Percentiles rank a stretch among this genome's conserved stretches.
phyloP scores from a whole-genome alignment of 805 yeast genomes.

The Phaffomyces thermotolerans region DNA sequence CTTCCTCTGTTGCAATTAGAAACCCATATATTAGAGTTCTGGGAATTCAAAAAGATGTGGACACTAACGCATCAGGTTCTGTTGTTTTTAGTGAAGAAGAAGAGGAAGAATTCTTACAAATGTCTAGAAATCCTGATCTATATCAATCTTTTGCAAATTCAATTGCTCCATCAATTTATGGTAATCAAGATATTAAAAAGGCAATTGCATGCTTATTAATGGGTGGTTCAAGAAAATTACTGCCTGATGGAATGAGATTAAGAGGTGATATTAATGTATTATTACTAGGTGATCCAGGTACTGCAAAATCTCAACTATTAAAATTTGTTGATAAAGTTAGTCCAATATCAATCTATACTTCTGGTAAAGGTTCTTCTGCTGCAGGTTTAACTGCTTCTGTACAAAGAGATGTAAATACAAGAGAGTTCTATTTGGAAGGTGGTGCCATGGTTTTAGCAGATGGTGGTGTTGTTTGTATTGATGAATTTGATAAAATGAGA shows the following conservation, averaged over 20 bases:
- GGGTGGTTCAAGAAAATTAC: conserved; percentile 88
- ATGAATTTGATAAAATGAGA: conserved; percentile 98
- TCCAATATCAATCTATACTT: conserved; percentile 92
- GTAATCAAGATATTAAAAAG: conserved; percentile 86
- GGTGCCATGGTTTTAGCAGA: conserved; percentile 99
- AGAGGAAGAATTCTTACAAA: conserved; percentile 78
- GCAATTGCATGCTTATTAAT: conserved; percentile 86
- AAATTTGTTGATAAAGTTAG: conserved; percentile 93
- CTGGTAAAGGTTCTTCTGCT: conserved; percentile 99
- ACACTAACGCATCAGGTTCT: conserved; percentile 51
- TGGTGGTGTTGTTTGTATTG: conserved; percentile 98
- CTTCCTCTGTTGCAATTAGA: conserved; percentile 78
- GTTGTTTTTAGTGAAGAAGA: conserved; percentile 82
- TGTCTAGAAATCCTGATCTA: conserved; percentile 78
- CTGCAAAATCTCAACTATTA: conserved; percentile 93
- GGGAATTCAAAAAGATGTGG: conserved; percentile 82
- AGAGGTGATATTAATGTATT: conserved; percentile 96
- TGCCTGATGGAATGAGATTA: conserved; percentile 94
- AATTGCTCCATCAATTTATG: conserved; percentile 95
- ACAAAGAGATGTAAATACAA: conserved; percentile 79
- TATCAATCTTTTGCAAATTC: conserved; percentile 81
- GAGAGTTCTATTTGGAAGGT: conserved; percentile 95
- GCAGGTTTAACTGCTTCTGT: conserved; percentile 99
- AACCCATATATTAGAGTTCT: conserved; percentile 84
- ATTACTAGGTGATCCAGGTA: conserved; percentile 96